phyloP scores from a whole-genome alignment of 139 green algal species.

The Volvox reticuliferus region DNA sequence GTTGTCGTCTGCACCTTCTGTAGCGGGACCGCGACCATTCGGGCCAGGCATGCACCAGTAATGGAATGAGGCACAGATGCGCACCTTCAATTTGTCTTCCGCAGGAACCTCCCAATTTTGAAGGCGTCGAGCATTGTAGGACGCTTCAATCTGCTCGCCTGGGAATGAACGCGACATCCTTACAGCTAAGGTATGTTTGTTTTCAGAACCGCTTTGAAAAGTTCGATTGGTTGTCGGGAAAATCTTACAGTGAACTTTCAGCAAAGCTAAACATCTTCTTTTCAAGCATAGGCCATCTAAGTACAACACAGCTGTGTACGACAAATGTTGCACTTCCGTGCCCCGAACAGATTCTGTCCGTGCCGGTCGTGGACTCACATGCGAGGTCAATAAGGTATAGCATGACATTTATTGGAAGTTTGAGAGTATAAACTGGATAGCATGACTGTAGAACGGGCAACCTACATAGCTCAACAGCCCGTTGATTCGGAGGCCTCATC shows the following conservation, averaged over 20 bases:
- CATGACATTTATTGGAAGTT: too few species aligned
- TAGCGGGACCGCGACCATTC: not conserved
- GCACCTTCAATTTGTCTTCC: slow-evolving; percentile 15
- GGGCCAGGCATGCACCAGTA: not conserved
- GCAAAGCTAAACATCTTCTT: not conserved
- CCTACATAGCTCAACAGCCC: too few species aligned
- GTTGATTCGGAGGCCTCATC: not conserved
- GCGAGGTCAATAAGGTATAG: too few species aligned
- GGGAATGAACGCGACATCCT: slow-evolving; percentile 33
- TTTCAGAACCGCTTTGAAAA: not conserved
- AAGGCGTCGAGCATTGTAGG: slow-evolving; percentile 43
- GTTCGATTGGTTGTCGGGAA: not conserved
- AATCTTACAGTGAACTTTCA: not conserved
- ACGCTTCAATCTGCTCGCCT: slow-evolving; percentile 51
- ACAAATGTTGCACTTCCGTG: not conserved
- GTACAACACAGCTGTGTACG: too few species aligned
- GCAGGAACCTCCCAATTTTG: slow-evolving; percentile 50
- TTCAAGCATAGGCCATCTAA: too few species aligned
- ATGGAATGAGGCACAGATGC: not conserved
- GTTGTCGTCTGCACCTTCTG: slow-evolving; percentile 7
- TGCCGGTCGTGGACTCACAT: too few species aligned
- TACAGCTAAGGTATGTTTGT: too few species aligned
- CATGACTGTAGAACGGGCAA: too few species aligned
- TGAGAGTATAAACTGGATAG: too few species aligned
- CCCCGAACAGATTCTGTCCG: too few species aligned